These are phyloP conservation scores for Citrullus amarus DNA, from an alignment of 306 rosid genomes.

Conservation along the genomic window DNA sequence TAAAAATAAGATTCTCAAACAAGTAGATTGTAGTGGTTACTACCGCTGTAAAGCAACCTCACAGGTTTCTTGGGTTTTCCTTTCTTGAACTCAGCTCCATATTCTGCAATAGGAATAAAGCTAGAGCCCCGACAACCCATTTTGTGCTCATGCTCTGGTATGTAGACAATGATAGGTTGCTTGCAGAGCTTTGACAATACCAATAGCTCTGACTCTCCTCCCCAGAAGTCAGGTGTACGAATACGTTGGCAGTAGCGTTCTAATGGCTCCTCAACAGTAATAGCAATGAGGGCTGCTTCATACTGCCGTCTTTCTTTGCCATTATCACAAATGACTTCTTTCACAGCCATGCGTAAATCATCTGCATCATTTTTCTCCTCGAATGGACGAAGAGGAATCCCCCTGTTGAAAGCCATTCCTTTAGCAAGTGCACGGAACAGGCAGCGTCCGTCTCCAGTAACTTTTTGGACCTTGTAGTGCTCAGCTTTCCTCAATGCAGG, in stretches of 20 bases:
- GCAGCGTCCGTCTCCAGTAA: constrained; percentile 91
- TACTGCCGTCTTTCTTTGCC: constrained; percentile 43
- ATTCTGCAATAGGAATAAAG: constrained; percentile 83
- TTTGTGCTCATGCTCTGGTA: constrained; percentile 88
- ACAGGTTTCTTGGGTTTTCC: constrained; percentile 47
- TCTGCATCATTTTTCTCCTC: constrained; percentile 85
- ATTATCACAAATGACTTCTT: constrained; percentile 68
- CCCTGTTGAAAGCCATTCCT: constrained; percentile 87
- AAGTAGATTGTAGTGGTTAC: constrained; percentile 89
- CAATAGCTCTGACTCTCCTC: constrained; percentile 94
- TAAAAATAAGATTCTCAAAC: constrained; percentile 23
- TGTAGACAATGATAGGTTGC: constrained; percentile 78
- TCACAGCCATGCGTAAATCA: constrained; percentile 85
- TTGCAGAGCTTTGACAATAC: constrained; percentile 75
- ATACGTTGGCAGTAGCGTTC: constrained; percentile 85
- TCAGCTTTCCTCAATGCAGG: constrained; percentile 59
- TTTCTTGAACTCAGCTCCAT: constrained; percentile 62
- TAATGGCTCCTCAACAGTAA: constrained; percentile 77
- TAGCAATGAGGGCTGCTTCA: constrained; percentile 74
- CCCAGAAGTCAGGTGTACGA: constrained; percentile 79
- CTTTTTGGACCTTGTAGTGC: constrained; percentile 52
- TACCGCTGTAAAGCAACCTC: constrained; percentile 69
- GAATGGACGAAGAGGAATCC: constrained; percentile 43
- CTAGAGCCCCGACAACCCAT: constrained; percentile 55
- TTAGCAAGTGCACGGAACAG: constrained; percentile 87